phyloP scores from a whole-genome alignment of 495 filamentous ascomycete species.

The Hypoxylon lenormandii region DNA sequence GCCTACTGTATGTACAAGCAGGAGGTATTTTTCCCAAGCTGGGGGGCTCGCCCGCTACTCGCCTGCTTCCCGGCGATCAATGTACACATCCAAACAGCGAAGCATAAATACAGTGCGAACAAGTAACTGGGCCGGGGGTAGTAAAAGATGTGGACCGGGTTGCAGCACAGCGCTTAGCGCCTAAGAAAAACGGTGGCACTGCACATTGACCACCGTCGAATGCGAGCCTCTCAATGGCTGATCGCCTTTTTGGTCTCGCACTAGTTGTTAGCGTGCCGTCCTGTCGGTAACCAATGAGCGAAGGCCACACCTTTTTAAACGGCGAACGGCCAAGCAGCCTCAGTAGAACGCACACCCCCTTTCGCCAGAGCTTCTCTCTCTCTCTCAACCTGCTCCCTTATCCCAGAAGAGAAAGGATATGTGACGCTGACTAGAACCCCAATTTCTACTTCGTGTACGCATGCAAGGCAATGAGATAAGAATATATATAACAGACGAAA shows the following conservation, averaged over 20 bases:
- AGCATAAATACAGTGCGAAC: constrained; percentile 37
- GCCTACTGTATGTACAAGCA: too few relatives aligned
- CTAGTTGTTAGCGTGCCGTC: constrained; percentile 32
- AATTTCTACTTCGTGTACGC: constrained; percentile 14
- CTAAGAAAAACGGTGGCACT: constrained; percentile 42
- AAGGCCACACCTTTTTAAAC: constrained; percentile 30
- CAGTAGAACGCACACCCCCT: constrained; percentile 12
- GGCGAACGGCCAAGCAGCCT: constrained; percentile 36
- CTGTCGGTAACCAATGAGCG: constrained; percentile 45
- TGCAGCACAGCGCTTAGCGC: constrained; percentile 43
- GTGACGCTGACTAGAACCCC: constrained; percentile 35
- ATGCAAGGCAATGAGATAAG: not conserved
- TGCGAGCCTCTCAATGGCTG: constrained; percentile 32
- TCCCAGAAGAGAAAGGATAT: too few relatives aligned
- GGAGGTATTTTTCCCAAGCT: not conserved
- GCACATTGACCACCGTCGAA: constrained; percentile 28
- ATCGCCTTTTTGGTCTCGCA: constrained; percentile 15
- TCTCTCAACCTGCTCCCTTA: too few relatives aligned
- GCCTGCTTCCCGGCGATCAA: constrained; percentile 7
- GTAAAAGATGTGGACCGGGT: constrained; percentile 24
- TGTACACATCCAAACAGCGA: constrained; percentile 20
- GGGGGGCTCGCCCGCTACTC: too few relatives aligned
- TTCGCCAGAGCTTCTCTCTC: too few relatives aligned
- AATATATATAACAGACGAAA: not conserved
- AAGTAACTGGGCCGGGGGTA: constrained; percentile 34